phyloP scores from a whole-genome alignment of 176 grass and related monocot genomes.

The Otatea glauca region DNA sequence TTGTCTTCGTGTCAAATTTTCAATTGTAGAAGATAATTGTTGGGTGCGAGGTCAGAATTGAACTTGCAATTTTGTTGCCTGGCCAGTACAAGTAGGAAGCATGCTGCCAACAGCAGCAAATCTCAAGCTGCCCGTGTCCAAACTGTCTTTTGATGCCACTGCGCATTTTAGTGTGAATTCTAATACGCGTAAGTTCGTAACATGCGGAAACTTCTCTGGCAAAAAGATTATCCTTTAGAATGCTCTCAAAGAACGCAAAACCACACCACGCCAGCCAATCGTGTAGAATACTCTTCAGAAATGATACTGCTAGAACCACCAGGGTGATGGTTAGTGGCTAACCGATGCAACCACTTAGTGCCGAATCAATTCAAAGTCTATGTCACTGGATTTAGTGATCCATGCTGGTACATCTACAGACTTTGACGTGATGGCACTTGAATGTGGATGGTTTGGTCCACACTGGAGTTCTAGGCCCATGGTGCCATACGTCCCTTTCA shows the following conservation, averaged over 20 bases:
- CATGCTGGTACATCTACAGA: constrained; percentile 22
- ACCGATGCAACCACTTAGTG: constrained; percentile 34
- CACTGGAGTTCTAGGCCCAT: constrained; percentile 10
- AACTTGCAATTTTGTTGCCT: neutral
- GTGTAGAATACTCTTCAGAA: constrained; percentile 3
- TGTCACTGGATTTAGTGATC: constrained; percentile 37
- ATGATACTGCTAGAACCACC: constrained; percentile 8
- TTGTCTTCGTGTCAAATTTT: neutral
- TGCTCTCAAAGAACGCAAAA: neutral
- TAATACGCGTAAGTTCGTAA: neutral
- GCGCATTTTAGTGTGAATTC: neutral
- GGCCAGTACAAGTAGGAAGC: neutral
- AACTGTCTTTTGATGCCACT: neutral
- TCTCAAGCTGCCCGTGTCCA: neutral
- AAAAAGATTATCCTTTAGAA: constrained; percentile 22
- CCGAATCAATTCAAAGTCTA: constrained; percentile 33
- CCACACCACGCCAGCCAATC: constrained; percentile 8
- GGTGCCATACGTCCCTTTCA: constrained; percentile 35
- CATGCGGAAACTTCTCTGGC: neutral
- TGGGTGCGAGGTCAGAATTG: neutral
- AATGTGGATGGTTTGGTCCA: constrained; percentile 22
- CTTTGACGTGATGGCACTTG: constrained; percentile 33
- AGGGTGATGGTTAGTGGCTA: constrained; percentile 46
- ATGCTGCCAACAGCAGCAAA: neutral
- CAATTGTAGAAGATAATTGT: neutral